These are phyloP conservation scores for Paraconiothyrium brasiliense DNA, from an alignment of 2,329 filamentous ascomycete species.

Conservation along the genomic window DNA sequence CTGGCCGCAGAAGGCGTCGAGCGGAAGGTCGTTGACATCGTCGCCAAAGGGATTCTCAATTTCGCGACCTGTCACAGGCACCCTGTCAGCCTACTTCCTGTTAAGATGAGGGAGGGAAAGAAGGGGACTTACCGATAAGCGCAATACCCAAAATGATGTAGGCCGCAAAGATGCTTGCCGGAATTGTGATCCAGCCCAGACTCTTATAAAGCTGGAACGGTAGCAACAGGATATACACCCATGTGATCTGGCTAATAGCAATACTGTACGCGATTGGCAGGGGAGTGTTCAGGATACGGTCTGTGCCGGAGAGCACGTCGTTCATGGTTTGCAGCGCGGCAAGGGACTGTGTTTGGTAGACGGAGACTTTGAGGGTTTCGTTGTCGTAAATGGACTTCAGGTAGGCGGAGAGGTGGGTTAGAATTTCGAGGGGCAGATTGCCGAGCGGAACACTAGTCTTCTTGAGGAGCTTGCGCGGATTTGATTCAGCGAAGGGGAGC, in stretches of 20 bases:
- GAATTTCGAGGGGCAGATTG: conserved; percentile 81
- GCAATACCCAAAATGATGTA: conserved; percentile 86
- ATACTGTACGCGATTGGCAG: conserved; percentile 86
- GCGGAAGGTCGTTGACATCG: conserved; percentile 77
- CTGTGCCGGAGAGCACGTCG: conserved; percentile 75
- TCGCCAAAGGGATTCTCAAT: conserved; percentile 87
- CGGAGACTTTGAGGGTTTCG: conserved; percentile 64
- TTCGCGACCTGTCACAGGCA: conserved; percentile 66
- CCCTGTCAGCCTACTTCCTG: not conserved
- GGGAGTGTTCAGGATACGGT: conserved; percentile 82
- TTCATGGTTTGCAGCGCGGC: conserved; percentile 71
- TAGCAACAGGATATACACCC: conserved; percentile 80
- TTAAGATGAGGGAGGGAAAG: not conserved
- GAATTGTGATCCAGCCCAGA: conserved; percentile 78
- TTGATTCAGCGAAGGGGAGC: conserved; percentile 67
- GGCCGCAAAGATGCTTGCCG: conserved; percentile 73
- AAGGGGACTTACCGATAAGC: not conserved
- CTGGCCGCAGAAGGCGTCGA: conserved; percentile 77
- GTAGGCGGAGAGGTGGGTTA: conserved; percentile 74
- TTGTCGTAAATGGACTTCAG: conserved; percentile 68
- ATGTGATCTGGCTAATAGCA: conserved; percentile 84
- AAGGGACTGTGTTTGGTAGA: conserved; percentile 68
- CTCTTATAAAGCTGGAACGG: conserved; percentile 77
- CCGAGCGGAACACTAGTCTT: conserved; percentile 53
- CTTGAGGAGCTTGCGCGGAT: not conserved